A percentile compares a stretch with the other conserved stretches of the same genome.
Evolutionary conservation across 2,329 filamentous ascomycete species (phyloP).

Genomic region (Pezicula radicicola): DNA sequence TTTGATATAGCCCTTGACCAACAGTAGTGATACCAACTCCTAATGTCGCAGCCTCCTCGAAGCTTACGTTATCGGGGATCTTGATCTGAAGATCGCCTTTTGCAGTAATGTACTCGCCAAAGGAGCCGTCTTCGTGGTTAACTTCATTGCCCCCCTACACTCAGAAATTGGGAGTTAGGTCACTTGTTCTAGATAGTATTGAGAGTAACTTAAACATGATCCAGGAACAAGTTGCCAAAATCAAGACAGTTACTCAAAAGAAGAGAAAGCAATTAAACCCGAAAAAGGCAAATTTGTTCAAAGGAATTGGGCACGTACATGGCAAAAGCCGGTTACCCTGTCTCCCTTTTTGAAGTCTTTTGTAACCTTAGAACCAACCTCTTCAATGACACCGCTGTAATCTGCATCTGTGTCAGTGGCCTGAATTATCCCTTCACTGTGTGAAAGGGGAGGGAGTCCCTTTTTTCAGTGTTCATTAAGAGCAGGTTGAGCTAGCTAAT

Average conservation of each 20-base stretch:
- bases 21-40: slow-evolving; percentile 34
- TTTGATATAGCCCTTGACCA: slow-evolving; percentile 45
- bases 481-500: too few relatives aligned
- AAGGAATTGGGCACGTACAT: slow-evolving; percentile 19
- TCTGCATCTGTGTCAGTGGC: slow-evolving; percentile 24
- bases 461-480: too few relatives aligned
- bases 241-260: background rate
- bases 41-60: slow-evolving; percentile 40
- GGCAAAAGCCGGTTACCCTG: slow-evolving; percentile 38
- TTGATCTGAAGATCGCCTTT: slow-evolving; percentile 39
- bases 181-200: too few relatives aligned
- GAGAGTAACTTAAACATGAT: too few relatives aligned
- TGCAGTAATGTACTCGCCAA: slow-evolving; percentile 20
- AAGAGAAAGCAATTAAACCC: background rate
- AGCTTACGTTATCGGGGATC: slow-evolving; percentile 41
- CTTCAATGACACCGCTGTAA: slow-evolving; percentile 43
- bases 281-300: too few relatives aligned
- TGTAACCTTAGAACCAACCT: slow-evolving; percentile 39
- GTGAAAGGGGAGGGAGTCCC: too few relatives aligned
- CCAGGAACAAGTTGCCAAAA: too few relatives aligned
- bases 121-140: slow-evolving; percentile 39
- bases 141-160: slow-evolving; percentile 24
- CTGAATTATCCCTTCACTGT: too few relatives aligned
- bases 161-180: too few relatives aligned
- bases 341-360: slow-evolving; percentile 45